These are phyloP conservation scores for Sclerotinia borealis DNA, from an alignment of 2,329 filamentous ascomycete species.

Conservation along the genomic window DNA sequence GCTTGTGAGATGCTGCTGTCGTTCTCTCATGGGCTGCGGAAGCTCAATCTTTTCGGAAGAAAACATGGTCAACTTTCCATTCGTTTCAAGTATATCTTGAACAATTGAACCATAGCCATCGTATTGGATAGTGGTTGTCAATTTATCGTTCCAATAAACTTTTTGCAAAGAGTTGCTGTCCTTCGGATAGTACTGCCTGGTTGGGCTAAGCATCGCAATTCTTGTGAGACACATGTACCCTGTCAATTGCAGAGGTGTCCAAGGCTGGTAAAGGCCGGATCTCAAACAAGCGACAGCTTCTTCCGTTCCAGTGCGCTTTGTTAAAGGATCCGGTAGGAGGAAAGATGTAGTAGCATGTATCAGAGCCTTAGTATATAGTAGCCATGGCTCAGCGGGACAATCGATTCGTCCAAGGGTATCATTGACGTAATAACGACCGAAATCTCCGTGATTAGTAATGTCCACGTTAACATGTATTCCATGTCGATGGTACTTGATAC, in stretches of 20 bases:
- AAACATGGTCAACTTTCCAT: constrained; percentile 19
- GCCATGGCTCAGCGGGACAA: constrained; percentile 48
- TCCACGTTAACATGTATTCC: constrained; percentile 41
- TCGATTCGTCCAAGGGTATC: constrained; percentile 48
- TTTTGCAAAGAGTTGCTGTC: constrained; percentile 38
- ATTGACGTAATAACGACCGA: constrained; percentile 49
- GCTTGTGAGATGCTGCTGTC: constrained; percentile 11
- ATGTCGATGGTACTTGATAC: constrained; percentile 23
- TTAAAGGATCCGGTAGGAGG: constrained; percentile 50
- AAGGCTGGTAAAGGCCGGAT: constrained; percentile 40
- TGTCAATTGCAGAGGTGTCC: constrained; percentile 15
- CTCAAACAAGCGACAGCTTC: constrained; percentile 47
- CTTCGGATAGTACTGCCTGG: constrained; percentile 39
- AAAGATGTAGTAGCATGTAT: constrained; percentile 58
- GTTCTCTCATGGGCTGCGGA: background rate
- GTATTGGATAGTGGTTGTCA: constrained; percentile 39
- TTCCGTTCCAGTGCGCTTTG: constrained; percentile 53
- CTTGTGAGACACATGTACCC: constrained; percentile 1
- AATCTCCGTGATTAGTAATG: constrained; percentile 35
- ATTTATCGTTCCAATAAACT: constrained; percentile 36
- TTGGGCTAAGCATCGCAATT: constrained; percentile 29
- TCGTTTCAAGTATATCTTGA: constrained; percentile 17
- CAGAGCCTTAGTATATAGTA: constrained; percentile 51
- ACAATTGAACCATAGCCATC: constrained; percentile 25
- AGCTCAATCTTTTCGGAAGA: background rate